A percentile compares a stretch with the other conserved stretches of the same genome.
Evolutionary conservation across 306 rosid genomes (phyloP).

Genomic region (Carpinus fangiana): DNA sequence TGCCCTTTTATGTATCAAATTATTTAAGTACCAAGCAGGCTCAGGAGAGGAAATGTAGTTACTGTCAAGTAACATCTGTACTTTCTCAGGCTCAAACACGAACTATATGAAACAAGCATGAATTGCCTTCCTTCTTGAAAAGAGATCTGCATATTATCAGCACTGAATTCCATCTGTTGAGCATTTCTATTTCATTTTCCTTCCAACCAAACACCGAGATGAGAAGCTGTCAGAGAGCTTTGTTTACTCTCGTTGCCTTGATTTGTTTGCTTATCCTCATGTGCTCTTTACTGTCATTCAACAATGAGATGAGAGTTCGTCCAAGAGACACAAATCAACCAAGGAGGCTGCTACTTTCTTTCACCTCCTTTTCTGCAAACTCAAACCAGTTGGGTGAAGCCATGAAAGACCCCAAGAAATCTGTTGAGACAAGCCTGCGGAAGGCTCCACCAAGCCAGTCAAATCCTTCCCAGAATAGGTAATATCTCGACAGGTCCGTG

Average conservation of each 20-base stretch:
- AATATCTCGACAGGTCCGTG: slow-evolving; percentile 22
- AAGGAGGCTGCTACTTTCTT: slow-evolving; percentile 48
- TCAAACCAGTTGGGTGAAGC: slow-evolving; percentile 33
- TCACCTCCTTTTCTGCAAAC: slow-evolving; percentile 34
- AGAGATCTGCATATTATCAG: slow-evolving; percentile 25
- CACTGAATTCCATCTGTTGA: slow-evolving; percentile 14
- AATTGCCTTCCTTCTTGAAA: slow-evolving; percentile 14
- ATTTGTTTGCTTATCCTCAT: slow-evolving; percentile 40
- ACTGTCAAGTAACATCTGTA: slow-evolving; percentile 19
- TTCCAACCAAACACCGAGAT: slow-evolving; percentile 38
- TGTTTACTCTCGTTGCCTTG: slow-evolving; percentile 38
- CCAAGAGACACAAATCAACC: slow-evolving; percentile 27
- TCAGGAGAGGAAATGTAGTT: slow-evolving; percentile 10
- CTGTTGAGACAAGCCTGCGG: slow-evolving; percentile 54
- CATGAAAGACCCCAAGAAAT: slow-evolving; percentile 40
- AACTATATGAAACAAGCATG: slow-evolving; percentile 28
- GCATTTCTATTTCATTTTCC: slow-evolving; percentile 21
- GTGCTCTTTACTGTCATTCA: slow-evolving; percentile 37
- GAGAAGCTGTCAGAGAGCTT: slow-evolving; percentile 46
- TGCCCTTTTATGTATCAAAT: not conserved
- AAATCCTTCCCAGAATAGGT: slow-evolving; percentile 71
- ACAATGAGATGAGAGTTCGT: slow-evolving; percentile 31
- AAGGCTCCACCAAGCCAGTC: slow-evolving; percentile 62
- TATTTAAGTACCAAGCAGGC: slow-evolving; percentile 22
- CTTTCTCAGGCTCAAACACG: slow-evolving; percentile 12